Conservation (phyloP, 331 rosid species). For the Acacia pycnantha region DNA sequence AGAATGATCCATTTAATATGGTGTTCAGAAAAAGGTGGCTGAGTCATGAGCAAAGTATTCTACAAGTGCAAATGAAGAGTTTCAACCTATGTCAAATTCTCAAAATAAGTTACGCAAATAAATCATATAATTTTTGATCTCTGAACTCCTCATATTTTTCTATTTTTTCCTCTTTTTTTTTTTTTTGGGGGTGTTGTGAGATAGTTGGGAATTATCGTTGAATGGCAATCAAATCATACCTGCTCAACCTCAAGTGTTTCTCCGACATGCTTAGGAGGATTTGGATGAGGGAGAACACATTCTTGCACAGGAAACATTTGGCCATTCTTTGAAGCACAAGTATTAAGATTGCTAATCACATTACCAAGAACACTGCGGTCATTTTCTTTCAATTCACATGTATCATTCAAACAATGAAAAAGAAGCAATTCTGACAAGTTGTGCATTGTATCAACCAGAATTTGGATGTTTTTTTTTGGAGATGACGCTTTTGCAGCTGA, state of each 20-base stretch:
- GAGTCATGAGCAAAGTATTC: neutral
- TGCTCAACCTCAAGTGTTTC: conserved; percentile 37
- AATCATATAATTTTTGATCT: neutral
- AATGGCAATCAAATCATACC: conserved; percentile 44
- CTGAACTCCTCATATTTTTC: neutral
- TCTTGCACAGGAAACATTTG: conserved; percentile 29
- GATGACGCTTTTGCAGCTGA: conserved; percentile 35
- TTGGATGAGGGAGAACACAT: conserved; percentile 36
- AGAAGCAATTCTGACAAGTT: conserved; percentile 69
- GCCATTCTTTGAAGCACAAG: conserved; percentile 53
- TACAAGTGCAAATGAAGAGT: neutral
- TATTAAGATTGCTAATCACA: conserved; percentile 58
- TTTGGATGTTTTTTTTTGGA: conserved; percentile 51
- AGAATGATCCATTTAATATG: conserved; percentile 1
- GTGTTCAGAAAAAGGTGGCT: neutral
- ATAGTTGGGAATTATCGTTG: neutral
- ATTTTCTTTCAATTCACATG: conserved; percentile 44
- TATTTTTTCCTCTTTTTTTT: too few species aligned
- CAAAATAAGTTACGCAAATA: neutral
- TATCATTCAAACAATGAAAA: conserved; percentile 47
- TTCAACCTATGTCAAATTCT: conserved; percentile 21
- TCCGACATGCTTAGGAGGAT: conserved; percentile 33
- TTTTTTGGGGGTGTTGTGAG: neutral
- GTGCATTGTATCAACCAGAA: conserved; percentile 56
- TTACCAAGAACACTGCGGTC: conserved; percentile 46